These are phyloP conservation scores for Fragaria vesca DNA, from an alignment of 306 rosid species.

Conservation along the genomic window DNA sequence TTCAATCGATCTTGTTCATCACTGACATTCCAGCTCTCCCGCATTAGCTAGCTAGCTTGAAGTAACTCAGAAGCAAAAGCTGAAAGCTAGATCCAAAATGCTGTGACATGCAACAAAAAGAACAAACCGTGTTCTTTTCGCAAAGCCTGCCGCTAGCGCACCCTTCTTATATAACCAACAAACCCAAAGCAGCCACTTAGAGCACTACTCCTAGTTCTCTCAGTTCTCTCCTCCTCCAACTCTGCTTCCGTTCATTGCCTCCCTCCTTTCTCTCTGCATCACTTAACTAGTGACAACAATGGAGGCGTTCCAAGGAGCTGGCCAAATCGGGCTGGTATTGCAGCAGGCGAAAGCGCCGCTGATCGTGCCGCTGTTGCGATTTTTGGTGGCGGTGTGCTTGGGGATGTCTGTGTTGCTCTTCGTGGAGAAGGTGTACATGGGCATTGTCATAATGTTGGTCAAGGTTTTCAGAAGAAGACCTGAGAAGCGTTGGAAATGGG, in stretches of 20 bases:
- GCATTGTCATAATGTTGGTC: conserved; percentile 50
- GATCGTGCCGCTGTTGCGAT: conserved; percentile 57
- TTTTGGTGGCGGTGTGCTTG: conserved; percentile 52
- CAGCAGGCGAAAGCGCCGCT: conserved; percentile 54
- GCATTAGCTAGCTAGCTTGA: conserved; percentile 36
- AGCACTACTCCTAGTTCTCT: not conserved
- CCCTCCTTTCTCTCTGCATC: not conserved
- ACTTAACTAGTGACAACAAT: conserved; percentile 4
- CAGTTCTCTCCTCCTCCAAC: not conserved
- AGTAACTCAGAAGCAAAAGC: conserved; percentile 67
- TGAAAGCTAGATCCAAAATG: conserved; percentile 11
- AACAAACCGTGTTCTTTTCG: conserved; percentile 53
- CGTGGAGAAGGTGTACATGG: conserved; percentile 83
- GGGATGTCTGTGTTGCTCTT: conserved; percentile 78
- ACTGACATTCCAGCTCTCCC: conserved; percentile 30
- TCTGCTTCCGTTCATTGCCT: not conserved
- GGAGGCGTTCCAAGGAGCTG: conserved; percentile 39
- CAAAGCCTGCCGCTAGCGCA: conserved; percentile 34
- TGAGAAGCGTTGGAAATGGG: conserved; percentile 74
- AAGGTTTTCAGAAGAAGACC: conserved; percentile 56
- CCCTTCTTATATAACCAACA: conserved; percentile 6
- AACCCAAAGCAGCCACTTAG: not conserved
- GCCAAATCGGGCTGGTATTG: conserved; percentile 54
- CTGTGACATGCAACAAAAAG: not conserved
- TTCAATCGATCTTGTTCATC: not conserved